A percentile compares a stretch with the other conserved stretches of the same genome.
Conservation (phyloP, 345 rosid species). For the Aegle marmelos region DNA sequence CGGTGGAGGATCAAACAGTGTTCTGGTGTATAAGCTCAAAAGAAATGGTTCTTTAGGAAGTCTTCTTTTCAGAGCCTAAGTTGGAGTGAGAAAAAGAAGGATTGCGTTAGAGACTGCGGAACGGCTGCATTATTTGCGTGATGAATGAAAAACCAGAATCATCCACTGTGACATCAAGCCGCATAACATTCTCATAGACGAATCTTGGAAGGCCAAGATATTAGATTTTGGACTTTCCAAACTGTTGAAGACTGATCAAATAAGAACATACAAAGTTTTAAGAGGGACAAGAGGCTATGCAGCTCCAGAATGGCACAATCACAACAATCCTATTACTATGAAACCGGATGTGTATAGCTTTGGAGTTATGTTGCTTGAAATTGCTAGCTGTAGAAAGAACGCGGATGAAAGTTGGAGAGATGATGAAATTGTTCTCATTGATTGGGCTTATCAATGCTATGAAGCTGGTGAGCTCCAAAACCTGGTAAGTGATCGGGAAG, state of each 20-base stretch:
- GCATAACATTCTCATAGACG: not conserved
- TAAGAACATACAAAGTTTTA: not conserved
- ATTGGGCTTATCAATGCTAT: conserved; percentile 4
- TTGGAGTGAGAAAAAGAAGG: not conserved
- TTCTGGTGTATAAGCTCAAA: not conserved
- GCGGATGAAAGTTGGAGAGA: not conserved
- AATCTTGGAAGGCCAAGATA: not conserved
- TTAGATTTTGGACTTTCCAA: conserved; percentile 2
- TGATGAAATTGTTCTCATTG: not conserved
- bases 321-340: not conserved
- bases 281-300: conserved; percentile 7
- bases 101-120: not conserved
- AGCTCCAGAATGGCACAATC: conserved; percentile 13
- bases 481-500: not conserved
- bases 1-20: not conserved
- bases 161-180: conserved; percentile 21
- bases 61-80: not conserved
- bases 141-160: conserved; percentile 13
- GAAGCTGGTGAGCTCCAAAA: not conserved
- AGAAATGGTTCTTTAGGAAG: not conserved
- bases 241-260: conserved; percentile 15
- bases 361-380: not conserved
- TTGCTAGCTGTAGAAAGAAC: conserved; percentile 3
- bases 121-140: conserved; percentile 7
- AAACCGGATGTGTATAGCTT: conserved; percentile 8